Evolutionary conservation across 2,329 filamentous ascomycete species (phyloP).

Genomic region (Aspergillus sp.): DNA sequence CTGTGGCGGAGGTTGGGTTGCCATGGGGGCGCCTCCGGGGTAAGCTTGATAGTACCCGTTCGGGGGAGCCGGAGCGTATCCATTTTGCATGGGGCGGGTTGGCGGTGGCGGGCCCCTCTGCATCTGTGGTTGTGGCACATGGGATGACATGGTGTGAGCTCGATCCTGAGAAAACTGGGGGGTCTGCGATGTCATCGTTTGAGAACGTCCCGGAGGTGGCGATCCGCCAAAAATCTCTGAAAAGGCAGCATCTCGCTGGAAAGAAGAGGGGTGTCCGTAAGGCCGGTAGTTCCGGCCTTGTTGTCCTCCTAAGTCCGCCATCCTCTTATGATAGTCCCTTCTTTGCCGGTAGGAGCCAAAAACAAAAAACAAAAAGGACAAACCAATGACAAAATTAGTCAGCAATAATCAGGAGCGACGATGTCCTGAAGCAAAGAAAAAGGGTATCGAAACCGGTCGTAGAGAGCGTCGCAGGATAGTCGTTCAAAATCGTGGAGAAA

Average conservation of each 20-base stretch:
- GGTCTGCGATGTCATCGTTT: constrained; percentile 84
- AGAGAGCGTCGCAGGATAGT: constrained; percentile 25
- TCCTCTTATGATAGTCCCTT: constrained; percentile 22
- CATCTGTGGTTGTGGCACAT: constrained; percentile 37
- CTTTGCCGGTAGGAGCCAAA: background rate
- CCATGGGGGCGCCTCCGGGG: constrained; percentile 25
- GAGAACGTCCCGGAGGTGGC: constrained; percentile 78
- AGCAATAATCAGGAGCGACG: background rate
- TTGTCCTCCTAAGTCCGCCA: constrained; percentile 59
- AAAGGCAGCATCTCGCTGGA: constrained; percentile 87
- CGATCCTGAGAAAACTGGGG: constrained; percentile 56
- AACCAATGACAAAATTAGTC: constrained; percentile 1
- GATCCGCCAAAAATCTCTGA: constrained; percentile 89
- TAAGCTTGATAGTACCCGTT: constrained; percentile 37
- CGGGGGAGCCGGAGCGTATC: constrained; percentile 32
- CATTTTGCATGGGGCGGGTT: constrained; percentile 38
- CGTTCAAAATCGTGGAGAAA: constrained; percentile 26
- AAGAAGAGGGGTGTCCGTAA: constrained; percentile 47
- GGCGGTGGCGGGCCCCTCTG: constrained; percentile 35
- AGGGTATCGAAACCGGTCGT: constrained; percentile 24
- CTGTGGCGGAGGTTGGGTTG: constrained; percentile 47
- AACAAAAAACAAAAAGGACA: background rate
- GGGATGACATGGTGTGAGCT: constrained; percentile 68
- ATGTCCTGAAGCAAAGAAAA: background rate
- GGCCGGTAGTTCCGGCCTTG: constrained; percentile 53